phyloP scores from a whole-genome alignment of 1,139 yeast species.

The Debaryomyces sp. region DNA sequence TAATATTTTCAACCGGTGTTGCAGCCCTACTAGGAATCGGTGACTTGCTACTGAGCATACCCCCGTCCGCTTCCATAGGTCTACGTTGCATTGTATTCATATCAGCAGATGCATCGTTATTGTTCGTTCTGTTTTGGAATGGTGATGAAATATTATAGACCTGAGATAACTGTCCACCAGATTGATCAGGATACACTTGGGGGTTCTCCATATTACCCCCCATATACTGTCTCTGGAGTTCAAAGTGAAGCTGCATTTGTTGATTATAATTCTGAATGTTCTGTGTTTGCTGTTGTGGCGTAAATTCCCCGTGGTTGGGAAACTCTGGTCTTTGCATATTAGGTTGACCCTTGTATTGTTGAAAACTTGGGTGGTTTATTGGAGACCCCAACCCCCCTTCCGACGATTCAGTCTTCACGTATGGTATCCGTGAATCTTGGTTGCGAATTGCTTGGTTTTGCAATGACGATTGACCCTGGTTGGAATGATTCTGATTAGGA shows the following conservation, averaged over 20 bases:
- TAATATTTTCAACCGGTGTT: conserved; percentile 8
- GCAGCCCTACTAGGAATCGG: conserved; percentile 6
- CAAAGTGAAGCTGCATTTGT: conserved; percentile 6
- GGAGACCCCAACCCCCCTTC: conserved; percentile 14
- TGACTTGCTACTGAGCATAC: conserved; percentile 1
- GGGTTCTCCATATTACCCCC: conserved; percentile 2
- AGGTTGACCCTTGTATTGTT: conserved; percentile 7
- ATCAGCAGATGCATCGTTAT: neutral
- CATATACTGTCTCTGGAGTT: conserved; percentile 7
- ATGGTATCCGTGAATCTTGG: conserved; percentile 6
- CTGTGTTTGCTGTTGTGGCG: conserved; percentile 1
- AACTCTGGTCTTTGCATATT: conserved; percentile 4
- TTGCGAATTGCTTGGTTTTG: neutral
- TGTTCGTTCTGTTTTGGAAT: neutral
- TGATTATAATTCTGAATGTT: conserved; percentile 1
- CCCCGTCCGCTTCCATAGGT: neutral
- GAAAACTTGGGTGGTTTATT: conserved; percentile 12
- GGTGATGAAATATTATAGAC: conserved; percentile 1
- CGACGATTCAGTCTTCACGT: conserved; percentile 9
- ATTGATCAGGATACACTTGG: neutral
- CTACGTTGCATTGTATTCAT: neutral
- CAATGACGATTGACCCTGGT: conserved; percentile 1
- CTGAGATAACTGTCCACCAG: neutral
- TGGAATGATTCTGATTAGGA: conserved; percentile 3
- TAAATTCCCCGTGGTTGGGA: neutral